phyloP scores from a whole-genome alignment of 2,329 filamentous ascomycete genomes.

The Paraphaeosphaeria sporulosa region DNA sequence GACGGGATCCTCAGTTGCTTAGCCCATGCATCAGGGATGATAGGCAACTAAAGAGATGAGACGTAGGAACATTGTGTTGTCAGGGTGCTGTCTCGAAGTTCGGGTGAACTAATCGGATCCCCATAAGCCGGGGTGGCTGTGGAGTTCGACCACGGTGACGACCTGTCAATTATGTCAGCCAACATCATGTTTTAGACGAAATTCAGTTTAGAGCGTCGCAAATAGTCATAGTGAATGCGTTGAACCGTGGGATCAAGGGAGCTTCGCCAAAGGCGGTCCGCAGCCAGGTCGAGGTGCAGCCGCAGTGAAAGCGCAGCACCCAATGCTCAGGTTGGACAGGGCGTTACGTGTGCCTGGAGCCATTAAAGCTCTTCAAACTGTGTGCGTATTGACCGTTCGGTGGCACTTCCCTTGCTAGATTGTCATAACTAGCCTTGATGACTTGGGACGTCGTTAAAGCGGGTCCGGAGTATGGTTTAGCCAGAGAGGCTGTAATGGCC shows the following conservation, averaged over 20 bases:
- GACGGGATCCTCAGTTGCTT: constrained; percentile 38
- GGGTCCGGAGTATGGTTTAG: neutral
- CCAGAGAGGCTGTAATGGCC: neutral
- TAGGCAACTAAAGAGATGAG: constrained; percentile 47
- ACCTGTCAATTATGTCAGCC: constrained; percentile 47
- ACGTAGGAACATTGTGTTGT: constrained; percentile 38
- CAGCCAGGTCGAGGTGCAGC: constrained; percentile 7
- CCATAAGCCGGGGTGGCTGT: constrained; percentile 46
- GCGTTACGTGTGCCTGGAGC: constrained; percentile 17
- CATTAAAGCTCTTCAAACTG: constrained; percentile 5
- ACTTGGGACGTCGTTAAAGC: constrained; percentile 9
- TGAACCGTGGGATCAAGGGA: constrained; percentile 21
- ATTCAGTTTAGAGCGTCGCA: constrained; percentile 26
- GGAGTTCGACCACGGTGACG: constrained; percentile 33
- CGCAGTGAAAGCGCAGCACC: constrained; percentile 12
- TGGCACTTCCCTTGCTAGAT: constrained; percentile 10
- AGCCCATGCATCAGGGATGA: constrained; percentile 46
- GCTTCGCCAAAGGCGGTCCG: constrained; percentile 23
- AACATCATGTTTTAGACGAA: constrained; percentile 30
- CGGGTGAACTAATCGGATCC: constrained; percentile 48
- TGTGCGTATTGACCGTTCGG: constrained; percentile 15
- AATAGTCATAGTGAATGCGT: constrained; percentile 28
- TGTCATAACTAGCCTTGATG: constrained; percentile 5
- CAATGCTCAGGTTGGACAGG: constrained; percentile 16
- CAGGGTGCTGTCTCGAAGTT: constrained; percentile 48